phyloP scores from a whole-genome alignment of 1,284 basidiomycete genomes.

The Puccinia novopanici region DNA sequence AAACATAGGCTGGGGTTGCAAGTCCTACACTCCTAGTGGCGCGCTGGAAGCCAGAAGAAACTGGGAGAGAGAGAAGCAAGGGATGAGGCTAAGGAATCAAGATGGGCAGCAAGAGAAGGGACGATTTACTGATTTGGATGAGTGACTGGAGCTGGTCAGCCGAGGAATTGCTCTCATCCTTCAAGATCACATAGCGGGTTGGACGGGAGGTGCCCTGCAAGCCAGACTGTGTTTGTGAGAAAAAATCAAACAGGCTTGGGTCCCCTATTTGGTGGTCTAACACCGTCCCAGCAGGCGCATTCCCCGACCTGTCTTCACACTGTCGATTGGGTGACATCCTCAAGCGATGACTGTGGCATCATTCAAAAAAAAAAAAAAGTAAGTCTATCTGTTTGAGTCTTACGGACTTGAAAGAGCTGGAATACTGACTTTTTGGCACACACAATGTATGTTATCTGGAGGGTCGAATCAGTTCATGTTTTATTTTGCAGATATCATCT shows the following conservation, averaged over 20 bases:
- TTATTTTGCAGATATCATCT: neutral
- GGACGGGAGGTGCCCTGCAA: slow-evolving; percentile 44
- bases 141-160: slow-evolving; percentile 32
- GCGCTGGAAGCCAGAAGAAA: slow-evolving; percentile 37
- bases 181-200: slow-evolving; percentile 31
- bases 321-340: neutral
- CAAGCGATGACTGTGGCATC: slow-evolving; percentile 23
- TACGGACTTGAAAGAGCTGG: neutral
- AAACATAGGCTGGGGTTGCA: slow-evolving; percentile 41
- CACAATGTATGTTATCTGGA: slow-evolving; percentile 43
- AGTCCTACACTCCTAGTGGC: slow-evolving; percentile 41
- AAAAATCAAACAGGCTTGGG: slow-evolving; percentile 41
- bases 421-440: slow-evolving; percentile 38
- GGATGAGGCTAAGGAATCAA: too few relatives aligned
- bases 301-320: slow-evolving; percentile 29
- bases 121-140: slow-evolving; percentile 13
- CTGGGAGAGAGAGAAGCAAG: neutral
- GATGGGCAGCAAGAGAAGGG: too few relatives aligned
- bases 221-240: slow-evolving; percentile 35
- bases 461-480: neutral
- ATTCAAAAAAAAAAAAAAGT: neutral
- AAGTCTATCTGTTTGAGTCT: neutral
- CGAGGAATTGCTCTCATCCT: slow-evolving; percentile 26
- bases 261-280: slow-evolving; percentile 32
- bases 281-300: slow-evolving; percentile 40